phyloP scores from a whole-genome alignment of 1,139 yeast genomes.

The Debaryomyces udenii region DNA sequence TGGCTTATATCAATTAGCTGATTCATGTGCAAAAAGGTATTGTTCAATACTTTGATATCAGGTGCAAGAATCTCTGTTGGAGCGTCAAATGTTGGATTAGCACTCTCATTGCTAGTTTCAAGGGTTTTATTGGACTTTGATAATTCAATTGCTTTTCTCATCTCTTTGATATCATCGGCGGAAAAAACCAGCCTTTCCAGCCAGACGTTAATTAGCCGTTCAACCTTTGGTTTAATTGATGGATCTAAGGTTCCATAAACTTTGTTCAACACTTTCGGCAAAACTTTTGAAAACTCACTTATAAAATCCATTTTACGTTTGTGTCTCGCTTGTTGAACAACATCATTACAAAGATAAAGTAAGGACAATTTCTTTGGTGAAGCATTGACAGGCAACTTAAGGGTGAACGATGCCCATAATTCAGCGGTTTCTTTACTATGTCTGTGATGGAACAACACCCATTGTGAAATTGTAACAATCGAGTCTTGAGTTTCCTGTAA shows the following conservation, averaged over 20 bases:
- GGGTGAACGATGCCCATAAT: constrained; percentile 59
- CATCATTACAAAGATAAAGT: constrained; percentile 79
- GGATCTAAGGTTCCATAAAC: constrained; percentile 39
- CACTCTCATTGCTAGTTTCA: constrained; percentile 8
- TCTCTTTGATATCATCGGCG: constrained; percentile 41
- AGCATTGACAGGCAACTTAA: constrained; percentile 30
- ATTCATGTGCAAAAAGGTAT: constrained; percentile 32
- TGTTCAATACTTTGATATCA: constrained; percentile 43
- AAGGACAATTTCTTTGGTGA: constrained; percentile 56
- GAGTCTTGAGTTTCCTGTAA: constrained; percentile 82
- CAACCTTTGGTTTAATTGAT: constrained; percentile 55
- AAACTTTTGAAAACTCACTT: constrained; percentile 55
- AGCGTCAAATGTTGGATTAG: constrained; percentile 10
- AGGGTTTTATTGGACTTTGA: constrained; percentile 16
- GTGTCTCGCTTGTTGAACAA: constrained; percentile 78
- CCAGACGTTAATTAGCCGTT: constrained; percentile 75
- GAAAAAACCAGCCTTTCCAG: constrained; percentile 64
- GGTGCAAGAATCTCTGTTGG: constrained; percentile 30
- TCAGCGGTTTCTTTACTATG: constrained; percentile 61
- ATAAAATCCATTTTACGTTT: constrained; percentile 63
- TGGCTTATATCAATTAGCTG: constrained; percentile 35
- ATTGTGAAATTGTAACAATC: constrained; percentile 79
- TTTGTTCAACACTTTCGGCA: constrained; percentile 39
- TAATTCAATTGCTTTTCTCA: constrained; percentile 39
- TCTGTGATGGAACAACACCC: constrained; percentile 81